Conservation (phyloP, 164 flowering plant genomes). For the Tetrastigma voinierianum region DNA sequence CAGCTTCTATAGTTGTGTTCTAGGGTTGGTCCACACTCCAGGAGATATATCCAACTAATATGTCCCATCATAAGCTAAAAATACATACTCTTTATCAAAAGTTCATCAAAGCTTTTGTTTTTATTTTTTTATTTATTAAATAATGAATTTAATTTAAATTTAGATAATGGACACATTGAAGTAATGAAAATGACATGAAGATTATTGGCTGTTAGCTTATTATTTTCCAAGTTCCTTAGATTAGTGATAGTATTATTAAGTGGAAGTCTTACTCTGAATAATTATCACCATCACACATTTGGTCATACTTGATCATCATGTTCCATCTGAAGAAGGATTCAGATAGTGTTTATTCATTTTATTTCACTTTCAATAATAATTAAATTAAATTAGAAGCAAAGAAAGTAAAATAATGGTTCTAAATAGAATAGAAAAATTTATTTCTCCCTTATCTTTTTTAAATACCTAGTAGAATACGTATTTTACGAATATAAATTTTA, state of each 20-base stretch:
- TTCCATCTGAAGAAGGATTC: too few species aligned
- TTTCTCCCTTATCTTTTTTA: too few species aligned
- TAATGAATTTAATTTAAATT: neutral
- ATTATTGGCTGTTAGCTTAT: neutral
- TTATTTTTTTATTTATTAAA: neutral
- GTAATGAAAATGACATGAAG: constrained; percentile 4
- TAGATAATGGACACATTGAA: neutral
- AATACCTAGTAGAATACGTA: too few species aligned
- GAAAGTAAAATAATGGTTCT: too few species aligned
- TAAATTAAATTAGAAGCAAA: too few species aligned
- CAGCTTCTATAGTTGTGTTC: constrained; percentile 27
- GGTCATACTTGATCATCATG: too few species aligned
- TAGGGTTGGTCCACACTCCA: constrained; percentile 21
- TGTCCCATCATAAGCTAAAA: constrained; percentile 12
- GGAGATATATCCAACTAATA: constrained; percentile 23
- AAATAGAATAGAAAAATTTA: too few species aligned
- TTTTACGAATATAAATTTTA: too few species aligned
- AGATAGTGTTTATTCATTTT: too few species aligned
- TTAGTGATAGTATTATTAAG: neutral
- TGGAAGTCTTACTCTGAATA: neutral
- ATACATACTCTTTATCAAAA: neutral
- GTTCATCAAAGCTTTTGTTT: neutral
- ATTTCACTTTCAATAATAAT: too few species aligned
- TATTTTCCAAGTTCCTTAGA: neutral
- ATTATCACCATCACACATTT: neutral